A percentile compares a stretch with the other conserved stretches of the same genome.
These are phyloP conservation scores for Fomitopsis serialis DNA, from an alignment of 768 basidiomycete genomes.

Conservation along the genomic window DNA sequence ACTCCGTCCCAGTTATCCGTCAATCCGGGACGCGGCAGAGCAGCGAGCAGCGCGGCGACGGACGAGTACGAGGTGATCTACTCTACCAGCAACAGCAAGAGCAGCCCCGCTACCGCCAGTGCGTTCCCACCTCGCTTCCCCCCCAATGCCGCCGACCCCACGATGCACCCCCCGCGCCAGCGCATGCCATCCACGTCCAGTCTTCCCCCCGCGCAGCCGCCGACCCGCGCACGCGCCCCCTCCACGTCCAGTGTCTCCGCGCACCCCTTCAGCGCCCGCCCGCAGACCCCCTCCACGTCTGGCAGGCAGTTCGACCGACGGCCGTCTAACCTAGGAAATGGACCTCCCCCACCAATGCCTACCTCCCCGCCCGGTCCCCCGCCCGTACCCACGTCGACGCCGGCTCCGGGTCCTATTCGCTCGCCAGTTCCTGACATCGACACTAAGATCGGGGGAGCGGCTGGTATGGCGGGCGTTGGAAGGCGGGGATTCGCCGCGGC, in stretches of 20 bases:
- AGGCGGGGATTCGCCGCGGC: conserved; percentile 77
- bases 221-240: not conserved
- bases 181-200: conserved; percentile 4
- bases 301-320: not conserved
- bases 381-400: not conserved
- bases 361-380: not conserved
- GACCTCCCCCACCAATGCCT: not conserved
- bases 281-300: not conserved
- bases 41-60: conserved; percentile 1
- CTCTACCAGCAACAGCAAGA: conserved; percentile 9
- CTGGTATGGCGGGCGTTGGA: conserved; percentile 90
- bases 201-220: conserved; percentile 2
- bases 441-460: conserved; percentile 70
- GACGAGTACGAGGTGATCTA: conserved; percentile 12
- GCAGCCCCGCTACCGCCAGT: conserved; percentile 8
- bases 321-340: not conserved
- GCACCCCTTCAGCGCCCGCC: not conserved
- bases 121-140: conserved; percentile 17
- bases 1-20: not conserved
- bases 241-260: not conserved
- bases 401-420: conserved; percentile 4
- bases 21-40: not conserved
- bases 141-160: not conserved
- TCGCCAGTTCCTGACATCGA: conserved; percentile 34
- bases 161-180: not conserved